Base-by-base conservation (phyloP, 2,329 filamentous ascomycete species). In the Pseudopyricularia cyperi region DNA sequence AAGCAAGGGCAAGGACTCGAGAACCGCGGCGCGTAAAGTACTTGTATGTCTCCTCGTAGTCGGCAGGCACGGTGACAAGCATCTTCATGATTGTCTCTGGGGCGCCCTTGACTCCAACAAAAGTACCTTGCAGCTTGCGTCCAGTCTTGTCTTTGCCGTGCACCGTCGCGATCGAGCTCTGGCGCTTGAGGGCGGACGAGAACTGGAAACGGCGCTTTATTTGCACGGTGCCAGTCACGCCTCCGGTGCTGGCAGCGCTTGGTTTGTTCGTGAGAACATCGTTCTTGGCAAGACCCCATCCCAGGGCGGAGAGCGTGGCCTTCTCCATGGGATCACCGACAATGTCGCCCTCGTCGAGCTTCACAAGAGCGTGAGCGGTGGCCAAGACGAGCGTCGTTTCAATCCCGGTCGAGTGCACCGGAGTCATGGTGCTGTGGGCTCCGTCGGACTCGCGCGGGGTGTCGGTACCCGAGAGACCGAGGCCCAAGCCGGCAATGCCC, bases 291-390 rank as follows among this genome's bases (percentile, higher is more conserved):
- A 98, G 77, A 53, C 78, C 83, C 93, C 93, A 98, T 52, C 91
- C 90, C 11, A 98, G 82, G 52, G 91, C 89, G 48, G 77, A 74
- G 28, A 98, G 73, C 1, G 93, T 97, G 46, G 93, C 93, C 70
- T 97, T 97, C 65, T 98, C 93, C 93, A 98, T 98, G 2, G 93
- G 93, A 63, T 98, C 93, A 61, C 93, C 93, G 46, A 98, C 93
- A 59, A 97, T 85, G 12, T 98, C 93, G 19, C 93, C 93, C 65
- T 98, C 93, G 58, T 98, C 93, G 15, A 98, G 77, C 65, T 91
- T 96, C 49, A 98, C 94, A 28, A 98, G 75, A 42, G 93, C 93
- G 65, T 98, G 93, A 2, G 93, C 93, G 12, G 90, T 95, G 42
- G 93, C 91, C 52, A 98, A 80, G 51, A 97, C 93, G 53, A 98